Evolutionary conservation across 2,329 filamentous ascomycete species (phyloP).

Genomic region (Botrytis byssoidea): DNA sequence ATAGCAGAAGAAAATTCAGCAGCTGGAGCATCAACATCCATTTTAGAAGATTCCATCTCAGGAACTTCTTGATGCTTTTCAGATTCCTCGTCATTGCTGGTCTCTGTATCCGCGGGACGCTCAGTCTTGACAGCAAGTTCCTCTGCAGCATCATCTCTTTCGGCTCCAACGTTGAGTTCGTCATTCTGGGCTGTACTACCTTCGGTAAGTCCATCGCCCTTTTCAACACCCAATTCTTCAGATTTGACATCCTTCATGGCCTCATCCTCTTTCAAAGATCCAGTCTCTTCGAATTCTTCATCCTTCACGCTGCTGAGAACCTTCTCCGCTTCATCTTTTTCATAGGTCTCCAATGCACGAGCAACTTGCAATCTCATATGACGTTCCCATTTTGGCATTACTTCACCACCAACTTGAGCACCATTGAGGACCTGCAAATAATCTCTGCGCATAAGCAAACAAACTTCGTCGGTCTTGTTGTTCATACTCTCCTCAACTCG

Average conservation of each 20-base stretch:
- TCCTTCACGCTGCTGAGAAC: neutral
- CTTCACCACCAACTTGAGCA: slow-evolving; percentile 29
- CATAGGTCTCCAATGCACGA: slow-evolving; percentile 1
- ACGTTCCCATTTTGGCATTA: slow-evolving; percentile 33
- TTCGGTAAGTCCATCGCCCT: neutral
- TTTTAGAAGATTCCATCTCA: neutral
- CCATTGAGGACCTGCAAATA: slow-evolving; percentile 38
- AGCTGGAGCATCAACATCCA: neutral
- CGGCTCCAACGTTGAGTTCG: neutral
- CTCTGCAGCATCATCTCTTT: neutral
- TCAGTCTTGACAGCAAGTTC: neutral
- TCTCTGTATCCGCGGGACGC: neutral
- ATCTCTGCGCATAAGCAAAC: slow-evolving; percentile 37
- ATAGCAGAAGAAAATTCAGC: neutral
- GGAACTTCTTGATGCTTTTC: neutral
- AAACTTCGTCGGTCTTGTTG: slow-evolving; percentile 37
- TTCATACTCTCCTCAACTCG: slow-evolving; percentile 33
- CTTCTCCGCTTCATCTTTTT: slow-evolving; percentile 6
- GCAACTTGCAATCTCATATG: slow-evolving; percentile 22
- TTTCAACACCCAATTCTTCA: neutral
- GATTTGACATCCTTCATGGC: neutral
- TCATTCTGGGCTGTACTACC: neutral
- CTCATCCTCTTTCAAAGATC: neutral
- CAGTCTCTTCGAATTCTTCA: neutral
- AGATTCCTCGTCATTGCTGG: neutral